Evolutionary conservation across 257 asterid species (phyloP), one percentile per base, ranked within the genome.

Genomic region (Solanum boliviense): DNA sequence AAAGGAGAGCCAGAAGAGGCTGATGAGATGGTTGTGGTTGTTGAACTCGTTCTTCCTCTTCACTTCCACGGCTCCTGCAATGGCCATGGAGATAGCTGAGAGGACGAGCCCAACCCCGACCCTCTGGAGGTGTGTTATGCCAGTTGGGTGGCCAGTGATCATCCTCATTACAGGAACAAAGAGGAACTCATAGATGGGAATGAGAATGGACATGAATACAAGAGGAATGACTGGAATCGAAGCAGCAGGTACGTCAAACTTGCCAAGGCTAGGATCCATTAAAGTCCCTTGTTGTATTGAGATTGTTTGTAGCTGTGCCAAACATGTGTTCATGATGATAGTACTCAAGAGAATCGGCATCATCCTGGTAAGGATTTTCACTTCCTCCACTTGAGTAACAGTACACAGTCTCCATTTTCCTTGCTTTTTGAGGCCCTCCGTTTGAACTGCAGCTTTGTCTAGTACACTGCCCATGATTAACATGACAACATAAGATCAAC

Each of bases 241-340:
- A 1, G 98, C 93, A 1, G 98, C 86, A 0, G 98, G 95, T 87
- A 93, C 92, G 23, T 89, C 89, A 90, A 95, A 94, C 15, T 92
- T 88, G 62, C 97, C 95, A 13, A 95, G 91, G 35, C 56, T 89
- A 1, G 93, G 91, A 76, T 95, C 93, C 97, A 94, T 94, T 35
- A 88, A 72, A 78, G 90, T 89, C 27, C 97, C 97, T 44, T 95
- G 98, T 79, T 90, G 94, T 6, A 93, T 93, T 2, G 95, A 93
- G 90, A 94, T 91, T 23, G 95, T 93, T 27, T 94, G 98, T 32
- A 94, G 95, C 79, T 94, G 96, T 1, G 98, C 96, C 92, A 94
- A 87, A 86, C 96, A 93, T 23, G 98, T 93, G 95, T 94, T 94
- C 48, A 95, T 52, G 11, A 95, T 74, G 87, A 92, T 93, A 20